Conservation (phyloP, 2,329 filamentous ascomycete genomes). For the Elsinoe necatrix region DNA sequence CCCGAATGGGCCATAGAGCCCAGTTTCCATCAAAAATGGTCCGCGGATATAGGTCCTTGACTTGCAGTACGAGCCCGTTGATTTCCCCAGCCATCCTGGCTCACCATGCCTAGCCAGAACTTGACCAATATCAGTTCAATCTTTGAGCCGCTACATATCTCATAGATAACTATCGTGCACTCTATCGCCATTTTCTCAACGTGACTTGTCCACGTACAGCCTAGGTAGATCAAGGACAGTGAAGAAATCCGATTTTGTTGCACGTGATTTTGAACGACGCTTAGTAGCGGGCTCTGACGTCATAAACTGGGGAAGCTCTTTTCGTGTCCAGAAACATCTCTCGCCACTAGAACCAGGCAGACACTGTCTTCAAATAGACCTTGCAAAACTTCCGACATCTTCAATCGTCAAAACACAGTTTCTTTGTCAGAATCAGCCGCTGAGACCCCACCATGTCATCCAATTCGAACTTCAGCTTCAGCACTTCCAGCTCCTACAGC, state of each 20-base stretch:
- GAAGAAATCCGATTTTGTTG: too few relatives aligned
- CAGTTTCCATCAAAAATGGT: not conserved
- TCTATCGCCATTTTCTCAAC: too few relatives aligned
- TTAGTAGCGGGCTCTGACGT: conserved; percentile 1
- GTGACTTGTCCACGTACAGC: too few relatives aligned
- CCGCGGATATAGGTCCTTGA: not conserved
- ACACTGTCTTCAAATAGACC: not conserved
- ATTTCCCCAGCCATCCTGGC: not conserved
- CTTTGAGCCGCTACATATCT: too few relatives aligned
- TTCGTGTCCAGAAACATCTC: not conserved
- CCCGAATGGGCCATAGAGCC: not conserved
- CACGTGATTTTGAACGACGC: not conserved
- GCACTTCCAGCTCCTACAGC: conserved; percentile 22
- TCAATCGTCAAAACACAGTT: too few relatives aligned
- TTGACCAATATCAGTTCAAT: too few relatives aligned
- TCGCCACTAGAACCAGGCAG: not conserved
- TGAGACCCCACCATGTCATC: conserved; percentile 16
- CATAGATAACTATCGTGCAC: too few relatives aligned
- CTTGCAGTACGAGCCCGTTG: not conserved
- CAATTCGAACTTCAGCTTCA: conserved; percentile 18
- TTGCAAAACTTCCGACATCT: too few relatives aligned
- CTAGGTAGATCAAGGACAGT: too few relatives aligned
- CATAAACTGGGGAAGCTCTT: not conserved
- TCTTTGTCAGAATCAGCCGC: too few relatives aligned
- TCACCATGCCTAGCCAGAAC: too few relatives aligned